Percentiles rank a stretch among this genome's conserved stretches.
phyloP scores from a whole-genome alignment of 768 basidiomycete genomes.

The Pisolithus tinctorius region DNA sequence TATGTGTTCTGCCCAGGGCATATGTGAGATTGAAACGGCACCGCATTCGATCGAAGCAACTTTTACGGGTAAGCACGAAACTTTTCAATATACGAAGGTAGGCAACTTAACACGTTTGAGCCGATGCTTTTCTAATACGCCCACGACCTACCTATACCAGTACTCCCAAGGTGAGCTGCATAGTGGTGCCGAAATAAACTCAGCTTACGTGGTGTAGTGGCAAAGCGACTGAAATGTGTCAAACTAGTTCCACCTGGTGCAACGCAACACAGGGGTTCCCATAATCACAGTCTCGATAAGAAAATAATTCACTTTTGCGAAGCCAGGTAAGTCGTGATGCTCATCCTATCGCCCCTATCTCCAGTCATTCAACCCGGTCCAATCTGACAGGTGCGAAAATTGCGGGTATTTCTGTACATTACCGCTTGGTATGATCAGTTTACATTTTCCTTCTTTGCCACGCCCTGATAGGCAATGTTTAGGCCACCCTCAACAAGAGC shows the following conservation, averaged over 20 bases:
- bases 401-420: constrained; percentile 52
- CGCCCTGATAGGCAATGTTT: background rate
- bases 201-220: constrained; percentile 23
- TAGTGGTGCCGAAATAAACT: background rate
- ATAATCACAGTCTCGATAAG: constrained; percentile 36
- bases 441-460: background rate
- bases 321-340: constrained; percentile 23
- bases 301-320: constrained; percentile 47
- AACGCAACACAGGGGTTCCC: constrained; percentile 34
- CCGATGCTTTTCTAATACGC: background rate
- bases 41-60: constrained; percentile 51
- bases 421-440: constrained; percentile 33
- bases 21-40: constrained; percentile 46
- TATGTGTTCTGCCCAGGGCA: constrained; percentile 36
- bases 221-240: constrained; percentile 40
- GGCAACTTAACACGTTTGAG: background rate
- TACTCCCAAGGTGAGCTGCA: constrained; percentile 1
- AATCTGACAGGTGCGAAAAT: constrained; percentile 32
- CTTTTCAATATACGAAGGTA: constrained; percentile 55
- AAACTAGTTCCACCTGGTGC: constrained; percentile 36
- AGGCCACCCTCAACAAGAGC: constrained; percentile 56
- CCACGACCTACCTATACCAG: background rate
- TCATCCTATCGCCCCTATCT: background rate
- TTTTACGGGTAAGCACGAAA: constrained; percentile 47
- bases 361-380: background rate